Percentiles rank a stretch among this genome's conserved stretches.
These are phyloP conservation scores for Pestalotiopsis sp. DNA, from an alignment of 2,329 filamentous ascomycete genomes.

Conservation along the genomic window DNA sequence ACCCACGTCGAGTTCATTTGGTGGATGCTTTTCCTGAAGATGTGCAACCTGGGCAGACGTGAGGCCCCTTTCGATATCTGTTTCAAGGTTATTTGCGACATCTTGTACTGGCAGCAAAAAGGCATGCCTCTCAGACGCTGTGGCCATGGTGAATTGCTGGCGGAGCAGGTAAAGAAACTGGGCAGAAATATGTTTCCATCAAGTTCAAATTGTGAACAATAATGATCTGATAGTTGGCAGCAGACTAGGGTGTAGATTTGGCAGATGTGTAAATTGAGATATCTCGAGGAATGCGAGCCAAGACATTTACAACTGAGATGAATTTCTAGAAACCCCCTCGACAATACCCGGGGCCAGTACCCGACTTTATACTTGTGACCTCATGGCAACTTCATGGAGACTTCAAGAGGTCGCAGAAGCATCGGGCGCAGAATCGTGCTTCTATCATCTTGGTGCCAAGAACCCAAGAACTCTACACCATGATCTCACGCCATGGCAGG, in stretches of 20 bases:
- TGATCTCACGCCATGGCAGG: slow-evolving; percentile 10
- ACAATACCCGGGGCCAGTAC: slow-evolving; percentile 6
- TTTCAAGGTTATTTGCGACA: slow-evolving; percentile 64
- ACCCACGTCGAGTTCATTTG: slow-evolving; percentile 72
- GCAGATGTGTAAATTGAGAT: not conserved
- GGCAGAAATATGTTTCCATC: not conserved
- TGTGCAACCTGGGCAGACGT: slow-evolving; percentile 60
- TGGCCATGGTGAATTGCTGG: slow-evolving; percentile 39
- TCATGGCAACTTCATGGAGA: not conserved
- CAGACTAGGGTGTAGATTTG: not conserved
- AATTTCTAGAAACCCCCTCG: not conserved
- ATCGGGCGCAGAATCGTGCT: not conserved
- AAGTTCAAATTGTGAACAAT: not conserved
- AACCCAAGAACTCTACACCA: slow-evolving; percentile 16
- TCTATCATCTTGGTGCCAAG: slow-evolving; percentile 5
- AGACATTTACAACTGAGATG: not conserved
- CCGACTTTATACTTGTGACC: slow-evolving; percentile 1
- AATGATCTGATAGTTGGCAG: not conserved
- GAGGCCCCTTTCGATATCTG: slow-evolving; percentile 69
- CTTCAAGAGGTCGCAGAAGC: not conserved
- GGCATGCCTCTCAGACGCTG: slow-evolving; percentile 56
- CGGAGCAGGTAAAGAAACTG: slow-evolving; percentile 7
- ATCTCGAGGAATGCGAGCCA: not conserved
- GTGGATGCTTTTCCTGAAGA: slow-evolving; percentile 62
- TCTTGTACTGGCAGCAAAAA: slow-evolving; percentile 64